phyloP scores from a whole-genome alignment of 768 basidiomycete genomes.

The Pisolithus orientalis region DNA sequence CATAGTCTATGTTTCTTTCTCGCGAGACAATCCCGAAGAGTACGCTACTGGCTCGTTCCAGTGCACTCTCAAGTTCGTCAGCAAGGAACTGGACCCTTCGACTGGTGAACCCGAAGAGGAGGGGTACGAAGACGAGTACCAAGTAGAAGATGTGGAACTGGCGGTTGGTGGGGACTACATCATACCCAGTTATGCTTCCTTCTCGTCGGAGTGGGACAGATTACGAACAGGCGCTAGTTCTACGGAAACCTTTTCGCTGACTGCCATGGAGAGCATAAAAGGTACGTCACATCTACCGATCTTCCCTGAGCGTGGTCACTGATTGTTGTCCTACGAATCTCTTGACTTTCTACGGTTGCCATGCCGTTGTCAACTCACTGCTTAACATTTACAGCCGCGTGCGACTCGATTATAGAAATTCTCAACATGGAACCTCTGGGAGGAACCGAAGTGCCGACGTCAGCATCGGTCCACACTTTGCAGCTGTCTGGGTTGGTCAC shows the following conservation, averaged over 20 bases:
- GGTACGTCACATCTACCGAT: slow-evolving; percentile 44
- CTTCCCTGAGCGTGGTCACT: slow-evolving; percentile 9
- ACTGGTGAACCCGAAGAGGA: slow-evolving; percentile 96
- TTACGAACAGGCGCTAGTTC: slow-evolving; percentile 68
- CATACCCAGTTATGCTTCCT: slow-evolving; percentile 89
- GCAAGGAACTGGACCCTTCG: slow-evolving; percentile 94
- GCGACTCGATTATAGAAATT: slow-evolving; percentile 92
- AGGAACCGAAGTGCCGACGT: slow-evolving; percentile 77
- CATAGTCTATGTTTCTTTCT: slow-evolving; percentile 90
- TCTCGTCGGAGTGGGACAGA: slow-evolving; percentile 93
- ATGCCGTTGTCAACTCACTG: background rate
- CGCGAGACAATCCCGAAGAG: slow-evolving; percentile 67
- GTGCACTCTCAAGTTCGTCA: slow-evolving; percentile 89
- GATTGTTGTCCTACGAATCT: slow-evolving; percentile 11
- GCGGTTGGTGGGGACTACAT: slow-evolving; percentile 93
- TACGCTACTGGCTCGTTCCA: slow-evolving; percentile 83
- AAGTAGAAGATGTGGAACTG: slow-evolving; percentile 92
- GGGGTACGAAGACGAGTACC: slow-evolving; percentile 99
- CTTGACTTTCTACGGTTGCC: slow-evolving; percentile 8
- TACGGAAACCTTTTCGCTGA: slow-evolving; percentile 91
- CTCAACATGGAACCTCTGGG: slow-evolving; percentile 96
- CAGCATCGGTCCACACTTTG: slow-evolving; percentile 86
- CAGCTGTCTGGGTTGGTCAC: slow-evolving; percentile 87
- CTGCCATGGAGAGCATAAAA: slow-evolving; percentile 90
- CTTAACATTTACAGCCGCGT: slow-evolving; percentile 59